Evolutionary conservation across 805 yeast genomes (phyloP).

Genomic region (Barnettozyma californica): DNA sequence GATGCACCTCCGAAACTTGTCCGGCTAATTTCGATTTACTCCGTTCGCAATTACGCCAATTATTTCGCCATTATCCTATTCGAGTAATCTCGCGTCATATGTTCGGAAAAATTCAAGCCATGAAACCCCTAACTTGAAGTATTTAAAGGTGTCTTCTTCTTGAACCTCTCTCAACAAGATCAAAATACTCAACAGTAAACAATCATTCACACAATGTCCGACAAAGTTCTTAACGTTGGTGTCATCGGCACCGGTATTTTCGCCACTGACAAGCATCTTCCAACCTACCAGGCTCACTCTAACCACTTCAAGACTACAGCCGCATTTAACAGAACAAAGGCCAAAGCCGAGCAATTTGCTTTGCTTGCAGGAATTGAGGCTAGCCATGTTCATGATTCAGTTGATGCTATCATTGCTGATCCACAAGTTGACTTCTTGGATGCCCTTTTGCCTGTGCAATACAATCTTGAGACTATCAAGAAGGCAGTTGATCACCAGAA

Average conservation of each 20-base stretch:
- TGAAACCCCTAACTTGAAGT: background rate
- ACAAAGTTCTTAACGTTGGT: slow-evolving; percentile 15
- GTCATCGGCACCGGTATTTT: slow-evolving; percentile 83
- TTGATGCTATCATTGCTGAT: slow-evolving; percentile 47
- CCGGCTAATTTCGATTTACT: background rate
- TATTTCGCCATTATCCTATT: background rate
- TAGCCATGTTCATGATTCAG: slow-evolving; percentile 29
- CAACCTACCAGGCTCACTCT: slow-evolving; percentile 51
- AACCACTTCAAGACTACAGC: slow-evolving; percentile 54
- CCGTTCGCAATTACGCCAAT: background rate
- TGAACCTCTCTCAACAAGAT: background rate
- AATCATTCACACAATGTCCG: slow-evolving; percentile 2
- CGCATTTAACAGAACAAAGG: slow-evolving; percentile 76
- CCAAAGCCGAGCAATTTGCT: slow-evolving; percentile 82
- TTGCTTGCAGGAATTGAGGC: slow-evolving; percentile 46
- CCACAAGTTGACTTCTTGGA: slow-evolving; percentile 72
- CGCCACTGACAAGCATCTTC: slow-evolving; percentile 80
- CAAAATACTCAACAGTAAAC: background rate
- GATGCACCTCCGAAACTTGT: no score
- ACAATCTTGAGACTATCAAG: slow-evolving; percentile 61
- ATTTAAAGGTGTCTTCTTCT: background rate
- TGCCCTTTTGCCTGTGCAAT: slow-evolving; percentile 85
- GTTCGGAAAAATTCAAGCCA: background rate
- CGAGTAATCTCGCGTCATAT: background rate
- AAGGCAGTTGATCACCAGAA: slow-evolving; percentile 69